Conservation (phyloP, 192 early-diverging fungal genomes). For the Coemansia sp. region DNA sequence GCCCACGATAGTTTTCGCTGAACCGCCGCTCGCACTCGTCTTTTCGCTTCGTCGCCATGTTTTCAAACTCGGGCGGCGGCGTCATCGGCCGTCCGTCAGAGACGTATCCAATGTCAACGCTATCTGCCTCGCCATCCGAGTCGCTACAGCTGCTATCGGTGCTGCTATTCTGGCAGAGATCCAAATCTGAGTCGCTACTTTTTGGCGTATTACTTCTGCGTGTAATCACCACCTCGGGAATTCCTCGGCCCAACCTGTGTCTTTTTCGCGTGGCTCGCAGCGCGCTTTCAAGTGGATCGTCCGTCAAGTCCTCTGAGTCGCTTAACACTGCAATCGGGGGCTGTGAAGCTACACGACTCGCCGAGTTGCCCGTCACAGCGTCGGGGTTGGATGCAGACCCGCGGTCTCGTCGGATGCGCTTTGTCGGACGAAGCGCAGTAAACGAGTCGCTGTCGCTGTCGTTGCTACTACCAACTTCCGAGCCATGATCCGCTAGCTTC, state of each 20-base stretch:
- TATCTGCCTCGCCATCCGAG: constrained; percentile 1
- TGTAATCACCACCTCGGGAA: too few species aligned
- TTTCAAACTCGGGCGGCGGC: constrained; percentile 44
- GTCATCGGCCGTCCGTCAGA: constrained; percentile 38
- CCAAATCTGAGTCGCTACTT: background rate
- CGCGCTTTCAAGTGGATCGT: constrained; percentile 15
- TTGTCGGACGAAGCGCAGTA: constrained; percentile 14
- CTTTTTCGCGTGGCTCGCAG: background rate
- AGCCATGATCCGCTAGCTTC: background rate
- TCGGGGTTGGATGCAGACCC: too few species aligned
- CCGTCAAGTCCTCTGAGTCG: constrained; percentile 23
- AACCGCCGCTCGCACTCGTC: constrained; percentile 44
- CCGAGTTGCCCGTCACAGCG: too few species aligned
- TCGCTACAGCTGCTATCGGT: constrained; percentile 4
- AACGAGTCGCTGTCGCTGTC: constrained; percentile 34
- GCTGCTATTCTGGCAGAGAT: constrained; percentile 2
- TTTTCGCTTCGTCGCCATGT: constrained; percentile 30
- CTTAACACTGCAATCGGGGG: background rate
- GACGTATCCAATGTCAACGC: constrained; percentile 6
- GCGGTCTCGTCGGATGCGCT: background rate
- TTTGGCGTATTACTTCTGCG: background rate
- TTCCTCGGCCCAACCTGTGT: too few species aligned
- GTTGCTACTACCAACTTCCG: background rate
- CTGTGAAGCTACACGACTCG: too few species aligned
- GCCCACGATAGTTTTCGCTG: constrained; percentile 36